Conservation (phyloP, 805 yeast genomes). For the Hanseniaspora lachancei region DNA sequence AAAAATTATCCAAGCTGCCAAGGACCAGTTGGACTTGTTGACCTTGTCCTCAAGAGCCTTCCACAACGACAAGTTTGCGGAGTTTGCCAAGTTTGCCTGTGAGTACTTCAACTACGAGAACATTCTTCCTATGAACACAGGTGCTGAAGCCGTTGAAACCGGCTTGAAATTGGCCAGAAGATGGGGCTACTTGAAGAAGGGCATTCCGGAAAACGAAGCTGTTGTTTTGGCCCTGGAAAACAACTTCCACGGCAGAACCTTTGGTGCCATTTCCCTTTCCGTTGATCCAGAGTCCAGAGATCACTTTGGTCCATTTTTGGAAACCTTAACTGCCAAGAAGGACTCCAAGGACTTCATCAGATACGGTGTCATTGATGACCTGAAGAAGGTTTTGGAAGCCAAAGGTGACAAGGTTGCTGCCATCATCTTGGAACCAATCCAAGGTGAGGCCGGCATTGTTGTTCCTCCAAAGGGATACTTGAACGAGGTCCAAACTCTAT, state of each 20-base stretch:
- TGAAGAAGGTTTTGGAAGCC: slow-evolving; percentile 63
- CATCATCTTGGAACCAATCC: slow-evolving; percentile 84
- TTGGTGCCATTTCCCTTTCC: slow-evolving; percentile 90
- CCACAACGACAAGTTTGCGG: slow-evolving; percentile 76
- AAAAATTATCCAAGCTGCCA: slow-evolving; percentile 67
- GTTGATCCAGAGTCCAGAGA: slow-evolving; percentile 76
- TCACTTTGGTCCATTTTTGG: slow-evolving; percentile 79
- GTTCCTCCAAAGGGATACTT: slow-evolving; percentile 82
- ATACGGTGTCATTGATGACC: slow-evolving; percentile 77
- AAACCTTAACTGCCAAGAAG: slow-evolving; percentile 68
- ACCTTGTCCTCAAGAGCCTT: slow-evolving; percentile 89
- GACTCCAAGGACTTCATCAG: slow-evolving; percentile 62
- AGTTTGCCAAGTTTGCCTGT: slow-evolving; percentile 74
- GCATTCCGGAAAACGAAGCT: slow-evolving; percentile 72
- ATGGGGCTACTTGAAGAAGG: slow-evolving; percentile 89
- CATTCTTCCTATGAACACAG: slow-evolving; percentile 96
- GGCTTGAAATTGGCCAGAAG: slow-evolving; percentile 87
- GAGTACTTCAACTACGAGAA: slow-evolving; percentile 81
- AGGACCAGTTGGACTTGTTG: slow-evolving; percentile 72
- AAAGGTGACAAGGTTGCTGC: slow-evolving; percentile 90
- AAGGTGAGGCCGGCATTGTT: slow-evolving; percentile 96
- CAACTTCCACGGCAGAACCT: slow-evolving; percentile 93
- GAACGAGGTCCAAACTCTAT: slow-evolving; percentile 53
- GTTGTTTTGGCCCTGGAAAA: slow-evolving; percentile 74
- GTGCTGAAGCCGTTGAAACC: slow-evolving; percentile 97